Evolutionary conservation across 2,329 filamentous ascomycete species (phyloP), one percentile per base, ranked within the genome.

Genomic region (Xylaria sp.): DNA sequence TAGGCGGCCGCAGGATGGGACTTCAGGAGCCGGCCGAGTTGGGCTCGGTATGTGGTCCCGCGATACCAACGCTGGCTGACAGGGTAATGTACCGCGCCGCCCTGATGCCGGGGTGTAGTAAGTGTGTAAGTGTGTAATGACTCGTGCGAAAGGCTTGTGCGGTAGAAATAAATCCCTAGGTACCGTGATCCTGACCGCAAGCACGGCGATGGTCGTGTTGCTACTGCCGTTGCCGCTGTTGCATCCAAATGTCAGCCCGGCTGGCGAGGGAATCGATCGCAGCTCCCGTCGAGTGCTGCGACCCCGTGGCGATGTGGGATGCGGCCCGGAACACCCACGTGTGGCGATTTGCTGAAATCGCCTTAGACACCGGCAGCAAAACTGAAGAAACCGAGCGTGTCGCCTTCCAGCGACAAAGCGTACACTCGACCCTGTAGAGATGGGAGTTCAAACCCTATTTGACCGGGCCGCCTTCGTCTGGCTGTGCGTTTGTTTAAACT

Each of bases 11-110:
- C 20, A 29, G 36, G 45, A 51, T 42, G 45, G 38, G 38, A 45
- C 10, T 47, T 13, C 47, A 51, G 36, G 36, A 42, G 33, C 55
- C 42, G 49, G 33, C 29, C 44, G 17, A 38, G 54, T 42, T 49
- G 65, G 61, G 53, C 65, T 59, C 51, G 62, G 54, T 9, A 25
- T 38, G 42, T 45, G 15, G 51, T 42, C 47, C 59, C 49, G 38
- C 31, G 63, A 47, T 53, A 50, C 36, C 38, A 33, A 50, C 17
- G 31, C 44, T 17, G 20, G 49, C 27, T 49, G 31, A 25, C n/a
- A n/a, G n/a, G 56, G 20, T 56, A 53, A 59, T 33, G 61, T 64
- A 60, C 56, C 27, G 56, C 61, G 49, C 49, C 51, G n/a, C n/a
- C 11, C 15, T 54, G 47, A 57, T 27, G 45, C 31, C 36, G 44